Percentiles rank a stretch among this genome's conserved stretches.
Conservation (phyloP, 371 early-diverging fungal genomes). For the Amoeboradix gromovi region DNA sequence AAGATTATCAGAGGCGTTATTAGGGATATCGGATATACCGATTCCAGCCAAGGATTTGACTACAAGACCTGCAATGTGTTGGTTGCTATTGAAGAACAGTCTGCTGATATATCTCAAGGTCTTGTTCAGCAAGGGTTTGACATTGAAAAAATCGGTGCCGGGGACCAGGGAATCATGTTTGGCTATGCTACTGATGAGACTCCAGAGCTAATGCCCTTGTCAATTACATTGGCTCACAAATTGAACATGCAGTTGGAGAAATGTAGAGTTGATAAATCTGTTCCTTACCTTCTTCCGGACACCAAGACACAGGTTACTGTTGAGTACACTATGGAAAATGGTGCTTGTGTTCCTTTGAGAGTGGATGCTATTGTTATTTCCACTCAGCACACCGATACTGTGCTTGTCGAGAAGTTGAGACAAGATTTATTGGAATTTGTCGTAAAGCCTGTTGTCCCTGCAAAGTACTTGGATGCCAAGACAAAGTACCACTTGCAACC, state of each 20-base stretch:
- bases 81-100: conserved; percentile 95
- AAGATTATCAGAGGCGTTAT: conserved; percentile 86
- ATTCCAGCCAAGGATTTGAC: conserved; percentile 40
- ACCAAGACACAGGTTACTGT: conserved; percentile 98
- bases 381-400: conserved; percentile 80
- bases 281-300: conserved; percentile 86
- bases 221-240: conserved; percentile 81
- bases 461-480: conserved; percentile 48
- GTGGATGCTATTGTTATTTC: conserved; percentile 95
- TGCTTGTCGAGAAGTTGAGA: conserved; percentile 50
- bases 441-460: conserved; percentile 73
- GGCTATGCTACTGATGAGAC: conserved; percentile 95
- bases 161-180: conserved; percentile 94
- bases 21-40: conserved; percentile 93
- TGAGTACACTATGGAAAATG: conserved; percentile 82
- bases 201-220: conserved; percentile 94
- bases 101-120: conserved; percentile 90
- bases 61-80: conserved; percentile 97
- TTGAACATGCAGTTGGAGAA: conserved; percentile 79
- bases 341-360: conserved; percentile 70
- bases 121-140: conserved; percentile 39
- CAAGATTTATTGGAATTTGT: conserved; percentile 70
- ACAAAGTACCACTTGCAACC: conserved; percentile 94
- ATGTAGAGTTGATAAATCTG: conserved; percentile 62
- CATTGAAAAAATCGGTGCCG: conserved; percentile 91